phyloP scores from a whole-genome alignment of 768 basidiomycete genomes.

The Mycena chlorophos region DNA sequence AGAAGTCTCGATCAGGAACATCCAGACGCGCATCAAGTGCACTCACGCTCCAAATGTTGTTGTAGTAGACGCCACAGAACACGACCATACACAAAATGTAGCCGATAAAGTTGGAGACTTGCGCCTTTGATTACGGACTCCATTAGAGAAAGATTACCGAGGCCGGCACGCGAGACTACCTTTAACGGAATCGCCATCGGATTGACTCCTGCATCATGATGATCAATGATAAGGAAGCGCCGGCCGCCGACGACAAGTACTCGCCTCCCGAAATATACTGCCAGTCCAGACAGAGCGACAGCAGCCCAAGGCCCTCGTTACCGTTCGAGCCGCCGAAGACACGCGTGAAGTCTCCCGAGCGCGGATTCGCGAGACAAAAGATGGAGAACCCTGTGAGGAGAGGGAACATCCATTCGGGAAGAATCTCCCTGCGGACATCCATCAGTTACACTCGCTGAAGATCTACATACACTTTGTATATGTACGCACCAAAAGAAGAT shows the following conservation, averaged over 20 bases:
- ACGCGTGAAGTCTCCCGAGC: slow-evolving; percentile 47
- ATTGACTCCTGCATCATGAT: slow-evolving; percentile 31
- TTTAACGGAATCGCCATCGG: slow-evolving; percentile 55
- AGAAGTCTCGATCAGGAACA: neutral
- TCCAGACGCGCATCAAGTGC: neutral
- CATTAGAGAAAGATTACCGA: no score
- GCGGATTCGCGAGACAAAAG: slow-evolving; percentile 57
- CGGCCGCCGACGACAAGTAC: slow-evolving; percentile 7
- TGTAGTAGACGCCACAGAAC: slow-evolving; percentile 54
- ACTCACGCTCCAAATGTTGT: slow-evolving; percentile 46
- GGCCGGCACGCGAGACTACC: no score
- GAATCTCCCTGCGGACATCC: slow-evolving; percentile 51
- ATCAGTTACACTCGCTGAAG: slow-evolving; percentile 17
- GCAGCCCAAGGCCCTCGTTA: slow-evolving; percentile 64
- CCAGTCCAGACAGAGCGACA: slow-evolving; percentile 64
- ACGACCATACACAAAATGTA: slow-evolving; percentile 50
- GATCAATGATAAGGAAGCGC: slow-evolving; percentile 2
- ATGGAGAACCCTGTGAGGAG: slow-evolving; percentile 56
- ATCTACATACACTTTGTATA: no score
- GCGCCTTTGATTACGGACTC: no score
- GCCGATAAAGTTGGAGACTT: slow-evolving; percentile 48
- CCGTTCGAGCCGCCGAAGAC: slow-evolving; percentile 65
- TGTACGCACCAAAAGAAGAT: slow-evolving; percentile 25
- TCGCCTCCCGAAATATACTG: slow-evolving; percentile 48
- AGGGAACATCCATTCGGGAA: slow-evolving; percentile 62